Percentiles rank a stretch among this genome's conserved stretches.
These are phyloP conservation scores for Fusarium sp. DNA, from an alignment of 2,329 filamentous ascomycete genomes.

Conservation along the genomic window DNA sequence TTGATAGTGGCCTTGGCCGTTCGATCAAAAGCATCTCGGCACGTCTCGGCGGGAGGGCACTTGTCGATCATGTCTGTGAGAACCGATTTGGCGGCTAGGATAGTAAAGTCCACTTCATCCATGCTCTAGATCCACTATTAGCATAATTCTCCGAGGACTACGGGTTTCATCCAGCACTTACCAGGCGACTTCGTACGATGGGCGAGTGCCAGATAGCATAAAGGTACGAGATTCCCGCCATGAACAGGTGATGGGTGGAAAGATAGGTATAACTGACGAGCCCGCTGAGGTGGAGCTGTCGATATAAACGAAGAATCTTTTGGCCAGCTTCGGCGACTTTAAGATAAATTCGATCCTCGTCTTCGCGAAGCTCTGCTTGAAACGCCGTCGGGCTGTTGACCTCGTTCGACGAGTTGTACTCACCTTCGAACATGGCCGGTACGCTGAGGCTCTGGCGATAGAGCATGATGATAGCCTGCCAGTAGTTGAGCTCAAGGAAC, in stretches of 20 bases:
- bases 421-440: slow-evolving; percentile 83
- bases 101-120: slow-evolving; percentile 97
- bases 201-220: slow-evolving; percentile 98
- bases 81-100: slow-evolving; percentile 91
- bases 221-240: slow-evolving; percentile 95
- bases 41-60: slow-evolving; percentile 93
- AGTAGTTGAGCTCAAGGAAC: slow-evolving; percentile 95
- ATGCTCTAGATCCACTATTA: slow-evolving; percentile 66
- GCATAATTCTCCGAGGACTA: slow-evolving; percentile 4
- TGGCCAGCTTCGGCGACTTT: slow-evolving; percentile 96
- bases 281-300: slow-evolving; percentile 86
- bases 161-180: slow-evolving; percentile 59
- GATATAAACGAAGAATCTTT: slow-evolving; percentile 89
- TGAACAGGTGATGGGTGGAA: slow-evolving; percentile 95
- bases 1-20: slow-evolving; percentile 96
- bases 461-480: slow-evolving; percentile 96
- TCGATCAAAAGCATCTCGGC: slow-evolving; percentile 91
- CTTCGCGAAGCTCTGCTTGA: slow-evolving; percentile 74
- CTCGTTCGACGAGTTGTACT: slow-evolving; percentile 74
- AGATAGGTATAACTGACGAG: slow-evolving; percentile 97
- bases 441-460: slow-evolving; percentile 92
- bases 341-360: slow-evolving; percentile 91
- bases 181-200: slow-evolving; percentile 84
- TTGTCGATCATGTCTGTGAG: slow-evolving; percentile 92
- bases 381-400: slow-evolving; percentile 71